Conservation (phyloP, 2,329 filamentous ascomycete species). For the Penicillium brevicompactum region DNA sequence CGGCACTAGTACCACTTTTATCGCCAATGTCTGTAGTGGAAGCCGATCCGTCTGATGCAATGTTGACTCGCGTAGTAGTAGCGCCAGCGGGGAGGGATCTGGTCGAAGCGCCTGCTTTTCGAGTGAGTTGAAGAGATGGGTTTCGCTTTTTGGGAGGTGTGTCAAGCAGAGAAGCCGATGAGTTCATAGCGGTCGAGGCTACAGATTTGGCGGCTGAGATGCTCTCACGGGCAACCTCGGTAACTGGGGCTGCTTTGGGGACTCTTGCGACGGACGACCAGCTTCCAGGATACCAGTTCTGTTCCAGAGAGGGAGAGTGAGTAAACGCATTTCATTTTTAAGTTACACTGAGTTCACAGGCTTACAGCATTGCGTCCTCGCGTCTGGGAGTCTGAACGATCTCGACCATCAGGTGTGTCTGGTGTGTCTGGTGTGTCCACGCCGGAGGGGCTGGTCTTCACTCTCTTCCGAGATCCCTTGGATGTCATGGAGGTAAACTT, state of each 20-base stretch:
- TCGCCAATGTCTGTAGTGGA: slow-evolving; percentile 31
- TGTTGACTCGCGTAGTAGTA: slow-evolving; percentile 49
- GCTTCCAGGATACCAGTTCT: slow-evolving; percentile 49
- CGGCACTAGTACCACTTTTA: slow-evolving; percentile 14
- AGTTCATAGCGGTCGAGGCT: slow-evolving; percentile 37
- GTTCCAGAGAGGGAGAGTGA: neutral
- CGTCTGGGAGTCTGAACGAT: slow-evolving; percentile 29
- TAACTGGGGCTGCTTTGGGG: slow-evolving; percentile 50
- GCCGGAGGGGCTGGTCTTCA: slow-evolving; percentile 43
- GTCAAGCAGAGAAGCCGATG: slow-evolving; percentile 33
- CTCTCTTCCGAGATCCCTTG: slow-evolving; percentile 47
- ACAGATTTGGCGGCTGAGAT: slow-evolving; percentile 47
- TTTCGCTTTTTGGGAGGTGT: slow-evolving; percentile 30
- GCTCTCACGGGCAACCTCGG: slow-evolving; percentile 53
- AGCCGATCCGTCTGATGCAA: slow-evolving; percentile 44
- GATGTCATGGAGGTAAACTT: slow-evolving; percentile 37
- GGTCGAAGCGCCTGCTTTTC: slow-evolving; percentile 42
- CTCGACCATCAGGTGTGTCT: slow-evolving; percentile 26
- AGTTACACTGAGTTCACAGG: slow-evolving; percentile 5
- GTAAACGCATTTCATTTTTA: slow-evolving; percentile 9
- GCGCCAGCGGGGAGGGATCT: slow-evolving; percentile 49
- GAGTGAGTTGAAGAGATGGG: slow-evolving; percentile 47
- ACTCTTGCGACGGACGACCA: slow-evolving; percentile 45
- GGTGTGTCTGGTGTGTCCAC: slow-evolving; percentile 33
- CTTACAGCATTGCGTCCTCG: slow-evolving; percentile 34